Evolutionary conservation across 345 rosid species (phyloP), one percentile per base, ranked within the genome.

Genomic region (Rhodamnia rubescens): DNA sequence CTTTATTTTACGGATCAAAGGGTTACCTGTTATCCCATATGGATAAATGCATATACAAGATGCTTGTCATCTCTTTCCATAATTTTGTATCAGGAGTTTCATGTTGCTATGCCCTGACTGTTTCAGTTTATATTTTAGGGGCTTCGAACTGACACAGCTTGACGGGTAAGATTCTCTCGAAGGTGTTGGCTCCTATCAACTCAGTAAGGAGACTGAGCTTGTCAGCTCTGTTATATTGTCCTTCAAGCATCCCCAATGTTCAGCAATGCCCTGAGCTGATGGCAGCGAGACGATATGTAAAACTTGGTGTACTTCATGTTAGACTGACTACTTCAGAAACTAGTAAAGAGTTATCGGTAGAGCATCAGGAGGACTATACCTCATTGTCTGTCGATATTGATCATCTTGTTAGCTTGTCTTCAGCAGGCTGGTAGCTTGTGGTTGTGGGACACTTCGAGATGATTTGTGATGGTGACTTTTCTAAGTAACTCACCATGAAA

Each of bases 201-300:
- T 69, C 47, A 29, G 47, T 69, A 69, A 9, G 47, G 47, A 8
- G 24, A 32, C 78, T 5, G 83, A 82, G 29, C 56, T 82, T 52
- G 83, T 82, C 58, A 51, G 50, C 26, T n/a, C 42, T 82, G 22
- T 18, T 1, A 15, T 8, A 32, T 29, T 69, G 22, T 69, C 22
- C 78, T 69, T 32, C 75, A 69, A 18, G 36, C 44, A 69, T 69
- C 24, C 47, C 44, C 78, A 21, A 32, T 32, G 78, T 69, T 69
- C 47, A 69, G 78, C 78, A 16, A 32, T 69, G 44, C 6, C 44
- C 78, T 15, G 57, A 50, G 51, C 53, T 36, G 10, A 57, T 3
- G 26, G 82, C 81, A 29, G 83, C 82, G 22, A 83, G 83, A 82
- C 42, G 74, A 84, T 53, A 14, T 42, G 92, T 86, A 87, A 57